Base-by-base conservation (phyloP, 352 stramenopile species). In the Pythium sukuiense region DNA sequence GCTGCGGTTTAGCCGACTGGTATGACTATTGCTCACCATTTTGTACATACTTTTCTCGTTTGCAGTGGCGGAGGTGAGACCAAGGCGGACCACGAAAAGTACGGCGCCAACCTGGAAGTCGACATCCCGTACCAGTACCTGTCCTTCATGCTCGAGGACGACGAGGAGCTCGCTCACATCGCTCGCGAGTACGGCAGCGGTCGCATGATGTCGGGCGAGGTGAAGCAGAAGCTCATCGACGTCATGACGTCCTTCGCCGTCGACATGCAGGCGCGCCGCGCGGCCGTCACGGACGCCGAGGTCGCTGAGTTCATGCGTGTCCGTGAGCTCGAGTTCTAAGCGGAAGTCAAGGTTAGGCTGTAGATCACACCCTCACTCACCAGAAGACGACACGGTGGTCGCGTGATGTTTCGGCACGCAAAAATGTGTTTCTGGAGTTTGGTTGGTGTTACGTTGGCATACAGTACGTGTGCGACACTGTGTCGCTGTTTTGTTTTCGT, bases 51-150 rank as follows among this genome's bases (percentile, higher is more conserved):
- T 74, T 41, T 2, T 41, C 41, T 76, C 96, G 93, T 58, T 90
- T 67, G 81, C 50, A 89, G 89, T 32, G 98, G 98, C 46, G 98
- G 98, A 59, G 93, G 97, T 69, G 97, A 99, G 71, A 99, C 97
- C 16, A 97, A 98, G 74, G 97, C 99, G 61, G 84, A 99, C 70
- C 98, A 99, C 76, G 83, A 98, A 69, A 96, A 99, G 69, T 92
- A 98, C 53, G 98, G 98, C 48, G 98, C 98, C 33, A 98, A 99
- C 83, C 79, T 99, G 37, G 95, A 99, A 33, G 88, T 98, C 6
- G 98, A 99, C 77, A 98, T 99, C 43, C 87, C 95, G 43, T 99
- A 98, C 77, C 97, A 99, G 83, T 99, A 98, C 88, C 76, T 99
- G 52, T 92, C 85, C 45, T 99, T 99, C 79, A 99, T 99, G 81